Evolutionary conservation across 306 rosid genomes (phyloP), one percentile per base, ranked within the genome.

Genomic region (Castanea crenata): DNA sequence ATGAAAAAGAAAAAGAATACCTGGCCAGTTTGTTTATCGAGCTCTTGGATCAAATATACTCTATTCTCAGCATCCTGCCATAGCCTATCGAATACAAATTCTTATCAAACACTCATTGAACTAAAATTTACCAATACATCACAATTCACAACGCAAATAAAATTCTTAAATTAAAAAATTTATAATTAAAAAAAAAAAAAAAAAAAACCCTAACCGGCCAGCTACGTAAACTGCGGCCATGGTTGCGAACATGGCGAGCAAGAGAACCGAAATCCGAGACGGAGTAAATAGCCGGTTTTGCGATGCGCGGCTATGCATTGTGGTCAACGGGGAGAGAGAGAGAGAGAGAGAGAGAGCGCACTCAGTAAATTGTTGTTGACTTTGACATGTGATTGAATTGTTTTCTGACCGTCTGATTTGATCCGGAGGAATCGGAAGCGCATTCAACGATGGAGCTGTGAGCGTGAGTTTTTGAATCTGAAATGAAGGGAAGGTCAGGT

Each of bases 181-280:
- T 25, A 11, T 27, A 23, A 23, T 31, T 6, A 20, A 10, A 2
- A 23, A 0, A 49, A 1, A 2, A 10, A 46, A 27, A 62, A 20
- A 64, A 27, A 55, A 55, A 67, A n/a, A 76, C 64, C 84, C 72
- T 76, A 62, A 92, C 97, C 94, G 84, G 80, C 91, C 90, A 34
- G 92, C 94, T 61, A 88, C 92, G 81, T 92, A 92, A n/a, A 87
- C 64, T 32, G 91, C 83, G 56, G 94, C 92, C 94, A 90, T 86
- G 83, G 97, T 74, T 52, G 97, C 87, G 57, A 87, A 7, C 91
- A 88, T 81, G 35, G 92, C 79, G 29, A 90, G 73, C 56, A 83
- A 35, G 55, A 91, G 86, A 80, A 73, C 74, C n/a, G 87, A 83
- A 27, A 89, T 71, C 44, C 84, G 92, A 49, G 92, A 76, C 59